Percentiles rank a stretch among this genome's conserved stretches.
These are phyloP conservation scores for Mycena venus DNA, from an alignment of 768 basidiomycete species.

Conservation along the genomic window DNA sequence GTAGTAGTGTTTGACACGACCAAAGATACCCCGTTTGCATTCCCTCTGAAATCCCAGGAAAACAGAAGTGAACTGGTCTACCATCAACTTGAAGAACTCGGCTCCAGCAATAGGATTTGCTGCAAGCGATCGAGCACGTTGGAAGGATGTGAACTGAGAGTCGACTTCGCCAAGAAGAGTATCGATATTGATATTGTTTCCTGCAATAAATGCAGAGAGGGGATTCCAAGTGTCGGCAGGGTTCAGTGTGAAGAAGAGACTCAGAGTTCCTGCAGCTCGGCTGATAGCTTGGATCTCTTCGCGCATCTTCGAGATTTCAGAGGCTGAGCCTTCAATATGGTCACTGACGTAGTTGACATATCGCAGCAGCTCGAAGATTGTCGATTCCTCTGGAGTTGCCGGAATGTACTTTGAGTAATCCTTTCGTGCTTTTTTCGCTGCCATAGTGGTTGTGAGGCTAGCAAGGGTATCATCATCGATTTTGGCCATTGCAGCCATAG, in stretches of 20 bases:
- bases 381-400: slow-evolving; percentile 17
- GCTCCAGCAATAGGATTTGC: slow-evolving; percentile 49
- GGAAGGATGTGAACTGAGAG: slow-evolving; percentile 19
- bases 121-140: slow-evolving; percentile 33
- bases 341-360: slow-evolving; percentile 35
- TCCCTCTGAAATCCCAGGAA: slow-evolving; percentile 38
- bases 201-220: slow-evolving; percentile 22
- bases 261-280: slow-evolving; percentile 22
- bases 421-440: slow-evolving; percentile 1
- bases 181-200: slow-evolving; percentile 36
- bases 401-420: slow-evolving; percentile 3
- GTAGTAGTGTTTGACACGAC: slow-evolving; percentile 39
- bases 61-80: slow-evolving; percentile 37
- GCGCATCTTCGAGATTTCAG: slow-evolving; percentile 20
- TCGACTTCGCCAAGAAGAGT: slow-evolving; percentile 18
- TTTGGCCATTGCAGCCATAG: slow-evolving; percentile 9
- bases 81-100: slow-evolving; percentile 48
- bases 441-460: not conserved
- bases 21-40: slow-evolving; percentile 42
- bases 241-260: slow-evolving; percentile 37
- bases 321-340: slow-evolving; percentile 34
- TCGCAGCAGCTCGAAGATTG: slow-evolving; percentile 23
- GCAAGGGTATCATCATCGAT: slow-evolving; percentile 3
- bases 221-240: slow-evolving; percentile 37
- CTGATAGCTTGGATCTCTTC: slow-evolving; percentile 33